Conservation (phyloP, 768 basidiomycete species). For the Collybia nuda region DNA sequence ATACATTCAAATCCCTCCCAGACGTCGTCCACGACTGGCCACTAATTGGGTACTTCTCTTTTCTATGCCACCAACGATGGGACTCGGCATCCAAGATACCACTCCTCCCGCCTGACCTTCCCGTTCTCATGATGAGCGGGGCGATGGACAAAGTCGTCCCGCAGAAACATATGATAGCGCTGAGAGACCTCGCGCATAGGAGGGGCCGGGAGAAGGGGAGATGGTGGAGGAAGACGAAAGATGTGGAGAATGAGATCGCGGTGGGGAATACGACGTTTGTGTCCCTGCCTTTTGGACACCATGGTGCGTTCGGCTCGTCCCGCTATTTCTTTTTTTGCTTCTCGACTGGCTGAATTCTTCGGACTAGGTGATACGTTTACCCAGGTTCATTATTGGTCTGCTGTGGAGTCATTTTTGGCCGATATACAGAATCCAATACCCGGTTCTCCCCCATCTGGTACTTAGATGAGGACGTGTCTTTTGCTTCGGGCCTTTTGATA, state of each 20-base stretch:
- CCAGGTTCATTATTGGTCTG: background rate
- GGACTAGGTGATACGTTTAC: background rate
- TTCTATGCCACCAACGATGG: constrained; percentile 82
- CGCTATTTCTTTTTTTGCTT: no score
- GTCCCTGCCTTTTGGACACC: background rate
- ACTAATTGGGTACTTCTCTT: constrained; percentile 60
- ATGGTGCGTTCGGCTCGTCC: background rate
- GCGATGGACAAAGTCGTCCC: constrained; percentile 60
- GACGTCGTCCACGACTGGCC: constrained; percentile 70
- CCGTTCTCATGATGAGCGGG: constrained; percentile 78
- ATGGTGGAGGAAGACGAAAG: background rate
- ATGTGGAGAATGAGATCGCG: background rate
- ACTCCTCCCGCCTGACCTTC: constrained; percentile 50
- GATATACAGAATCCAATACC: no score
- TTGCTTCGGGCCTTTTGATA: no score
- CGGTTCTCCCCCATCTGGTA: no score
- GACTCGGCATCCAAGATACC: constrained; percentile 63
- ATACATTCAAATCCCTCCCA: constrained; percentile 84
- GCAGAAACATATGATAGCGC: constrained; percentile 56
- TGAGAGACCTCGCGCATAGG: constrained; percentile 50
- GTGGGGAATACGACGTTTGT: background rate
- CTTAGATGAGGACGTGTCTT: no score
- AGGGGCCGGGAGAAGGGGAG: constrained; percentile 26
- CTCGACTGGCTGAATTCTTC: no score
- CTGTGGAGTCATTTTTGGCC: background rate